These are phyloP conservation scores for Rubus idaeus DNA, from an alignment of 306 rosid genomes.

Conservation along the genomic window DNA sequence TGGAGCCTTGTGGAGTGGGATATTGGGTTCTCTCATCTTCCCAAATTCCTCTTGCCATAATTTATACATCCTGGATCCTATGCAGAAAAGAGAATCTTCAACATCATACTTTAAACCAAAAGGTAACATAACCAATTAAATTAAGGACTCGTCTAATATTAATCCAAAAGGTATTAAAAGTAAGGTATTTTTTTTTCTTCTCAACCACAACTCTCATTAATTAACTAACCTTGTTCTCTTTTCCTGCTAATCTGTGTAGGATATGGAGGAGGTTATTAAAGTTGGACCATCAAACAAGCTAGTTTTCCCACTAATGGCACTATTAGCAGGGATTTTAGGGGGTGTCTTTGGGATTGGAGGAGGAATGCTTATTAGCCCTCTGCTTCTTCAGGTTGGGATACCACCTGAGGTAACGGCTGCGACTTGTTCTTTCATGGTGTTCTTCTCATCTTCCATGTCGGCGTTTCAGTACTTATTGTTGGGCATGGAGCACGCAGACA, in stretches of 20 bases:
- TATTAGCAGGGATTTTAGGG: constrained; percentile 71
- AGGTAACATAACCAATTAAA: constrained; percentile 31
- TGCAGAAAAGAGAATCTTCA: constrained; percentile 45
- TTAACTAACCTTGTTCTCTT: not conserved
- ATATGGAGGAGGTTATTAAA: constrained; percentile 14
- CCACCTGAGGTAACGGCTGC: constrained; percentile 88
- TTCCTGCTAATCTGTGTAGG: constrained; percentile 35
- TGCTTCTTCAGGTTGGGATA: constrained; percentile 83
- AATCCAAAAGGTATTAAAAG: not conserved
- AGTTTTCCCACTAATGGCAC: constrained; percentile 71
- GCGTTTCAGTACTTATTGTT: constrained; percentile 68
- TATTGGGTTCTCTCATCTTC: constrained; percentile 75
- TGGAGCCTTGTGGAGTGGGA: constrained; percentile 72
- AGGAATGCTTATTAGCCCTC: constrained; percentile 91
- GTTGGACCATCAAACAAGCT: constrained; percentile 45
- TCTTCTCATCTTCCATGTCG: constrained; percentile 88
- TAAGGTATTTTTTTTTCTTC: not conserved
- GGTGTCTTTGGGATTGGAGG: constrained; percentile 96
- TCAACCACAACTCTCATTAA: not conserved
- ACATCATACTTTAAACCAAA: constrained; percentile 36
- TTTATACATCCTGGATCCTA: constrained; percentile 69
- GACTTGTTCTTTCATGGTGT: constrained; percentile 91
- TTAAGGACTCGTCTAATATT: not conserved
- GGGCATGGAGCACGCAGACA: constrained; percentile 67
- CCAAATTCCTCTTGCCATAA: constrained; percentile 77